Base-by-base conservation (phyloP, 1,139 yeast genomes). In the Petasospora fabianii region DNA sequence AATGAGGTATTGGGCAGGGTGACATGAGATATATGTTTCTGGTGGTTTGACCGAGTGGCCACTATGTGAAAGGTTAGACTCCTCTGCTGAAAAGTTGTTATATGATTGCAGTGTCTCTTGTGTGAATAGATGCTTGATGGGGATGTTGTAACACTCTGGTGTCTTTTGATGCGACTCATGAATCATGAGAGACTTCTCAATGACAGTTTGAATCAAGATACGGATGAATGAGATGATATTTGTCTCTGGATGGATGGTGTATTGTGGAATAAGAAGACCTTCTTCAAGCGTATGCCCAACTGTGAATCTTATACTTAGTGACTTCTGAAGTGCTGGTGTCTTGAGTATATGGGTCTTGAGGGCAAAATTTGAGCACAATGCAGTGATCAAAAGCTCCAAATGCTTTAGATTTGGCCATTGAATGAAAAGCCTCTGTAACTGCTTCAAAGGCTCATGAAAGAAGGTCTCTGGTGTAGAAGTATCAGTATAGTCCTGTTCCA, bases 191-290 rank as follows among this genome's bases (percentile, higher is more conserved):
- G 41, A 26, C 8, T 24, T 6, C 19, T 38, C 41, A 7, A 38
- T 30, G 3, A 38, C 21, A 3, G 12, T 19, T 13, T 34, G 15
- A 2, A 38, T 38, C 21, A 38, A n/a, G 6, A 27, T 22, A 14
- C 41, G 16, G 24, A 27, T 27, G 27, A 30, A 34, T 20, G 34
- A 38, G 13, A 34, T 14, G 9, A 34, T 27, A 13, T 38, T 38
- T 12, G 31, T 30, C 7, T 38, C 35, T 20, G 37, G 41, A 19
- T 24, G 31, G 3, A 38, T 10, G 8, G 27, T 12, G 12, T 19
- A 26, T 11, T 13, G 20, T 19, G 37, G 41, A 12, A 24, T 17
- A 16, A 27, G 27, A 4, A 12, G 12, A 6, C 32, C 29, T 3
- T 14, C 19, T 9, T 8, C 3, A 20, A n/a, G 21, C 10, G 27